phyloP scores from a whole-genome alignment of 2,329 filamentous ascomycete genomes.

The Fusarium sterilihyphosum region DNA sequence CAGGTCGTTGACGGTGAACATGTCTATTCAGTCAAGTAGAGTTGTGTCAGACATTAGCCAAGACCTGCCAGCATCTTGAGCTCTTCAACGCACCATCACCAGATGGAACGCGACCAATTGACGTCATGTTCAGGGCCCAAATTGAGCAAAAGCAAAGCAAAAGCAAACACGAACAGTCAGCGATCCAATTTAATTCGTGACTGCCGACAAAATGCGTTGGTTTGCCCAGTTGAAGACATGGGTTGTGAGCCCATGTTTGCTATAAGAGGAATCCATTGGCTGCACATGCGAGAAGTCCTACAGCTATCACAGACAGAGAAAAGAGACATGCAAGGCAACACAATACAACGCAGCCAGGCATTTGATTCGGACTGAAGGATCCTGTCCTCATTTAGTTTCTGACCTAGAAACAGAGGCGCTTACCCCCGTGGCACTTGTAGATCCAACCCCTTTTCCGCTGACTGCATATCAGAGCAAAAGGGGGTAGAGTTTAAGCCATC shows the following conservation, averaged over 20 bases:
- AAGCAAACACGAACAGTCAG: constrained; percentile 2
- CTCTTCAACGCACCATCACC: background rate
- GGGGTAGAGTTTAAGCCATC: constrained; percentile 2
- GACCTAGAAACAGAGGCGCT: constrained; percentile 22
- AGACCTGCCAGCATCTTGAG: background rate
- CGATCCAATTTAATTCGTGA: background rate
- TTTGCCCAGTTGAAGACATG: constrained; percentile 16
- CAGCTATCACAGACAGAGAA: constrained; percentile 2
- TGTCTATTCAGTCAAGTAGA: background rate
- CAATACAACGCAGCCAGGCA: constrained; percentile 7
- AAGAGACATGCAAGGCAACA: constrained; percentile 5
- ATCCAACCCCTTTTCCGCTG: constrained; percentile 24
- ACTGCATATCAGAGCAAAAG: constrained; percentile 3
- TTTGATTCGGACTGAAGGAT: constrained; percentile 13
- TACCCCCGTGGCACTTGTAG: constrained; percentile 19
- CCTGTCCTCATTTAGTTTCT: constrained; percentile 14
- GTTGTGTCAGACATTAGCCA: background rate
- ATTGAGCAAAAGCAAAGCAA: background rate
- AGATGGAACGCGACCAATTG: constrained; percentile 6
- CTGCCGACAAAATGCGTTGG: background rate
- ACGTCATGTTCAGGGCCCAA: constrained; percentile 27
- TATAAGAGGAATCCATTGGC: constrained; percentile 6
- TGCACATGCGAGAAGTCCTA: constrained; percentile 1
- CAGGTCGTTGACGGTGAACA: background rate
- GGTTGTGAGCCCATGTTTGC: constrained; percentile 16